Evolutionary conservation across 2,329 filamentous ascomycete genomes (phyloP).

Genomic region (Aspergillus vadensis): DNA sequence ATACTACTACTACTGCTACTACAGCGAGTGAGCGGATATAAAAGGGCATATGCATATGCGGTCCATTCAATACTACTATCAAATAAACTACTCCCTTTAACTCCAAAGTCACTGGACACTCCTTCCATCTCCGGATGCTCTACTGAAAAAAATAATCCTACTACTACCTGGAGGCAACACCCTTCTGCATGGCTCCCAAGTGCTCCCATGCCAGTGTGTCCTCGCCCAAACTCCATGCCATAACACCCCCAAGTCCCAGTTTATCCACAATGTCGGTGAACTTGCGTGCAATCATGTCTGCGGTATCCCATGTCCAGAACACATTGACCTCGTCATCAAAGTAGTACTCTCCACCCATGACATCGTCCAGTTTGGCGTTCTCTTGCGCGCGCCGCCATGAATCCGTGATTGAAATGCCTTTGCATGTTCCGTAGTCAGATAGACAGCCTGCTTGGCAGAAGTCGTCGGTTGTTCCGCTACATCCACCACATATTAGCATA

Average conservation of each 20-base stretch:
- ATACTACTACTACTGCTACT: too few species aligned
- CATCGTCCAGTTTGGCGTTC: constrained; percentile 58
- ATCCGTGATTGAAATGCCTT: constrained; percentile 53
- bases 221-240: constrained; percentile 75
- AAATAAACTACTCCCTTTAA: not conserved
- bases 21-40: too few species aligned
- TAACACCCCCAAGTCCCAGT: constrained; percentile 66
- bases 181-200: constrained; percentile 46
- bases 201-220: constrained; percentile 55
- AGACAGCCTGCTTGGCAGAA: constrained; percentile 38
- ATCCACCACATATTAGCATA: not conserved
- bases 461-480: constrained; percentile 36
- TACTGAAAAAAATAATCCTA: too few species aligned
- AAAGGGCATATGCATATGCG: too few species aligned
- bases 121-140: not conserved
- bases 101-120: not conserved
- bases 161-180: constrained; percentile 21
- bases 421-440: constrained; percentile 44
- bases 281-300: constrained; percentile 62
- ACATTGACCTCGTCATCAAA: constrained; percentile 61
- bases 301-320: constrained; percentile 76
- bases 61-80: too few species aligned
- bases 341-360: constrained; percentile 67
- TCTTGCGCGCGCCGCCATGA: constrained; percentile 61
- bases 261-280: constrained; percentile 60